Evolutionary conservation across 768 basidiomycete species (phyloP), one percentile per base, ranked within the genome.

Genomic region (Leccinum variicolor): DNA sequence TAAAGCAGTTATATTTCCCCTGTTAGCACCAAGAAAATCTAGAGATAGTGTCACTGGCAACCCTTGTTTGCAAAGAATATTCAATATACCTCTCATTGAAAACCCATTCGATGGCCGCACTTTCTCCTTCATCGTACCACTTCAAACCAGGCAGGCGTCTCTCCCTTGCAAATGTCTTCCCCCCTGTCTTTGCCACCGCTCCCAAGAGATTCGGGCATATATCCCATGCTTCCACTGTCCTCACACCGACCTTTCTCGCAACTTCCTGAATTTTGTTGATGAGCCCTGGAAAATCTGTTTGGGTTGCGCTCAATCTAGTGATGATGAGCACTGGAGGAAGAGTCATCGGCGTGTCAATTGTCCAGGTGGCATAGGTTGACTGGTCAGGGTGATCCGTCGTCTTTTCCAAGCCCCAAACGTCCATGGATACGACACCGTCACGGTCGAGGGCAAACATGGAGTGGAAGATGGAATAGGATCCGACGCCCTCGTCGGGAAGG

Each of bases 401-500:
- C 43, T 55, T 63, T 33, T 61, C 53, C 34, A 63, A 50, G 15
- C 62, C 61, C 59, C 59, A 66, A 26, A 56, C 25, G 31, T 60
- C 60, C 53, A 56, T 53, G 28, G 60, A 53, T 26, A 65, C 55
- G 14, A 50, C 46, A 3, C 15, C 6, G 14, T 54, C 45, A 5
- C 19, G 8, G 14, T 56, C 48, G 6, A 31, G 53, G 26, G 52
- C 66, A 2, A 61, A 51, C 15, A 72, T 70, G 8, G 68, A 55
- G 19, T 77, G 65, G 50, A 65, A 65, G 39, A 78, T 66, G 55
- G 75, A 75, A 59, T 75, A 80, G 14, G 72, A 75, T 7, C 75
- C 79, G 7, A 83, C 76, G n/a, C 82, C 81, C 7, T 70, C 52
- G 56, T 73, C 62, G 1, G 81, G 76, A 19, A 81, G 73, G 62